These are phyloP conservation scores for Allantophomopsis cytisporea DNA, from an alignment of 2,329 filamentous ascomycete species.

Conservation along the genomic window DNA sequence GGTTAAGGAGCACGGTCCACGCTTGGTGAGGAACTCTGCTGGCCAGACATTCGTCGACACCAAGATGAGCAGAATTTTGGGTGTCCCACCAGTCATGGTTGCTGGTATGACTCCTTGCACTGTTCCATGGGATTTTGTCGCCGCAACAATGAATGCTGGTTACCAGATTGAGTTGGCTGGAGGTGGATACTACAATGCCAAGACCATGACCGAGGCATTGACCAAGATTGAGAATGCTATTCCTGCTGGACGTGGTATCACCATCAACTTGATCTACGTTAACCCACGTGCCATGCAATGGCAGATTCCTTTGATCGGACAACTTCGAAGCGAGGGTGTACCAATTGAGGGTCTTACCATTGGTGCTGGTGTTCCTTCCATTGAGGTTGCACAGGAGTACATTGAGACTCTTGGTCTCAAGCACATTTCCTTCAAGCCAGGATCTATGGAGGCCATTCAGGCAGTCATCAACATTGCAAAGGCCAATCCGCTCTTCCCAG, in stretches of 20 bases:
- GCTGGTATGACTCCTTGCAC: conserved; percentile 90
- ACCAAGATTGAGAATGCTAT: conserved; percentile 75
- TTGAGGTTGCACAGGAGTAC: conserved; percentile 87
- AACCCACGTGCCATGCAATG: conserved; percentile 81
- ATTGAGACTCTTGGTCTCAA: conserved; percentile 86
- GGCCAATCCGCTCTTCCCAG: conserved; percentile 87
- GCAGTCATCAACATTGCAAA: conserved; percentile 85
- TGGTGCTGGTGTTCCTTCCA: conserved; percentile 83
- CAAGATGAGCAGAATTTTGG: conserved; percentile 82
- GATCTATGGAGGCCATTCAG: conserved; percentile 79
- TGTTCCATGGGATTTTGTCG: conserved; percentile 82
- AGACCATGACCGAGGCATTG: conserved; percentile 71
- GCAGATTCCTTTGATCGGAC: conserved; percentile 77
- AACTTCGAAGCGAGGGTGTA: conserved; percentile 71
- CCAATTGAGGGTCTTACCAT: conserved; percentile 89
- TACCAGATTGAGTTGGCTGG: conserved; percentile 86
- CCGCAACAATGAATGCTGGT: conserved; percentile 87
- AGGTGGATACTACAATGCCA: conserved; percentile 77
- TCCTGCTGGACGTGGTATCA: conserved; percentile 75
- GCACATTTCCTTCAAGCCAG: conserved; percentile 90
- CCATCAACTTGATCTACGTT: conserved; percentile 83
- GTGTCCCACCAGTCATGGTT: conserved; percentile 77
- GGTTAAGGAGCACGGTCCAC: conserved; percentile 95
- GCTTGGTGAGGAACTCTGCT: conserved; percentile 74
- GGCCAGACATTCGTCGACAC: conserved; percentile 91